These are phyloP conservation scores for Fusarium longipes DNA, from an alignment of 2,329 filamentous ascomycete species.

Conservation along the genomic window DNA sequence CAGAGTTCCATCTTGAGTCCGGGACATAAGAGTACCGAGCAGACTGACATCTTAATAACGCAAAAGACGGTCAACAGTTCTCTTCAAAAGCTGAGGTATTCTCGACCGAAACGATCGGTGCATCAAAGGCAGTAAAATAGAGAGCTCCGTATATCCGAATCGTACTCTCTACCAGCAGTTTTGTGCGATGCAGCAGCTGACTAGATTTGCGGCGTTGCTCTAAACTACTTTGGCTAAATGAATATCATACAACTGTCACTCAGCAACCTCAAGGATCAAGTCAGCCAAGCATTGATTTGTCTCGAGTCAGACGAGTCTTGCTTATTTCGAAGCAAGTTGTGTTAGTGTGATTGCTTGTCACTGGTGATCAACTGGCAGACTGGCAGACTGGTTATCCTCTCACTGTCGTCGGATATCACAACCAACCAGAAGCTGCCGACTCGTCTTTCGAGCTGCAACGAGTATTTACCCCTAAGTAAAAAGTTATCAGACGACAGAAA, in stretches of 20 bases:
- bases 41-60: neutral
- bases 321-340: neutral
- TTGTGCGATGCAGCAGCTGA: neutral
- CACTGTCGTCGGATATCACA: neutral
- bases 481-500: neutral
- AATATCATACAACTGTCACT: neutral
- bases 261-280: neutral
- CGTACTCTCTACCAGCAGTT: neutral
- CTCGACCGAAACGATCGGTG: neutral
- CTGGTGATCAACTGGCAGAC: neutral
- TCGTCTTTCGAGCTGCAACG: neutral
- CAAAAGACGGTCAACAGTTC: constrained; percentile 8
- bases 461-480: neutral
- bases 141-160: neutral
- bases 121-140: neutral
- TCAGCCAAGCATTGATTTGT: neutral
- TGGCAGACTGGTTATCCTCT: neutral
- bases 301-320: neutral
- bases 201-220: neutral
- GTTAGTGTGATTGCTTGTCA: neutral
- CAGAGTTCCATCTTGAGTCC: constrained; percentile 4
- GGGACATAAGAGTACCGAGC: neutral
- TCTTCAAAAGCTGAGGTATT: neutral
- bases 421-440: no score
- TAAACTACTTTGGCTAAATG: neutral